phyloP scores from a whole-genome alignment of 2,329 filamentous ascomycete genomes.

The Talaromyces sp. region DNA sequence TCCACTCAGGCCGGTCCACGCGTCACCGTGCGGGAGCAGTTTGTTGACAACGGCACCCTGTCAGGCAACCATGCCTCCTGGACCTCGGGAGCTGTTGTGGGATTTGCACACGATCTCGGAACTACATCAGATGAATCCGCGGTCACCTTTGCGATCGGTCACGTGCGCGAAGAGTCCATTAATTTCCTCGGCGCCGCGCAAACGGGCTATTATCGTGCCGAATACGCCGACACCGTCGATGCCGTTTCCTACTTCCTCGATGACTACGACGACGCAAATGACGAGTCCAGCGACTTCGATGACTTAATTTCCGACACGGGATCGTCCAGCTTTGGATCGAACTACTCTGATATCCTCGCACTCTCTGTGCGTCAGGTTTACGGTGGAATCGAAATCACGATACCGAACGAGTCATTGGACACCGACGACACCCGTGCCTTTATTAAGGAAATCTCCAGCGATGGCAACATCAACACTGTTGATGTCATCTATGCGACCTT shows the following conservation, averaged over 20 bases:
- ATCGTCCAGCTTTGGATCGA: conserved; percentile 27
- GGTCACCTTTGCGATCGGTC: conserved; percentile 45
- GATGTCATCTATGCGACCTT: conserved; percentile 46
- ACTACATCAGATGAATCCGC: conserved; percentile 23
- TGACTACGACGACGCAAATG: conserved; percentile 38
- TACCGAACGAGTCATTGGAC: conserved; percentile 35
- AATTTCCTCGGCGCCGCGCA: conserved; percentile 39
- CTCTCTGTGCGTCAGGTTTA: conserved; percentile 44
- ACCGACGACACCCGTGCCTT: conserved; percentile 33
- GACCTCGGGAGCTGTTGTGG: conserved; percentile 32
- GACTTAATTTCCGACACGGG: conserved; percentile 22
- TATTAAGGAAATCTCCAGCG: conserved; percentile 46
- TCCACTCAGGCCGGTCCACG: conserved; percentile 31
- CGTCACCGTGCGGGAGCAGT: conserved; percentile 30
- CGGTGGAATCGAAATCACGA: conserved; percentile 41
- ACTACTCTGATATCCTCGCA: conserved; percentile 43
- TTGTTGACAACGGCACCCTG: conserved; percentile 34
- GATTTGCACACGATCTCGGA: conserved; percentile 41
- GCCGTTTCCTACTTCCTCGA: conserved; percentile 41
- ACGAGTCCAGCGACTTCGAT: conserved; percentile 35
- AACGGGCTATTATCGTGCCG: conserved; percentile 39
- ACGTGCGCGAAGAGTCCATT: conserved; percentile 39
- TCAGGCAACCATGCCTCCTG: conserved; percentile 25
- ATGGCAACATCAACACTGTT: conserved; percentile 45
- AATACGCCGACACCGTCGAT: conserved; percentile 29